Percentiles rank a stretch among this genome's conserved stretches.
Conservation (phyloP, 2,329 filamentous ascomycete species). For the Fusarium coffeatum region DNA sequence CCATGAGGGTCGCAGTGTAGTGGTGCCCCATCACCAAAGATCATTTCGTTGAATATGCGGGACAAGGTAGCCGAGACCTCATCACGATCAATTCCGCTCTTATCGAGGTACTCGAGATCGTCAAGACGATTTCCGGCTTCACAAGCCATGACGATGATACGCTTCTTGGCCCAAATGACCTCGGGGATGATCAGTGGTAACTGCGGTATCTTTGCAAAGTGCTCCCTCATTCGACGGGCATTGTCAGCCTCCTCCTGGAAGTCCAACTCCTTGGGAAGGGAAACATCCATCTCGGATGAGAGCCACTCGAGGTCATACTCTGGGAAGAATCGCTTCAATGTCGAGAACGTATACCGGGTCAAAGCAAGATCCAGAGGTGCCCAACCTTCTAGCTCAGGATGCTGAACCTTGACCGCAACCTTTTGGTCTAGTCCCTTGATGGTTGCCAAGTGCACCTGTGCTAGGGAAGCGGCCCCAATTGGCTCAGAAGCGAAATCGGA, state of each 20-base stretch:
- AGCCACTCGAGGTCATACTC: constrained; percentile 98
- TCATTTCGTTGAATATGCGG: constrained; percentile 99
- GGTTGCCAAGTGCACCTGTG: constrained; percentile 91
- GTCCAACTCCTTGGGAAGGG: constrained; percentile 90
- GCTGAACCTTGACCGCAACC: constrained; percentile 97
- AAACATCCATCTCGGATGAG: constrained; percentile 90
- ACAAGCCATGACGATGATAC: constrained; percentile 95
- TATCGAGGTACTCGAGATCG: constrained; percentile 87
- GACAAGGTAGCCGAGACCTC: constrained; percentile 93
- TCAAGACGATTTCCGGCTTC: constrained; percentile 88
- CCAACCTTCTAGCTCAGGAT: constrained; percentile 90
- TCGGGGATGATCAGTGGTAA: constrained; percentile 89
- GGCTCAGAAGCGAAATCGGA: constrained; percentile 83
- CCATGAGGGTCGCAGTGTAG: constrained; percentile 97
- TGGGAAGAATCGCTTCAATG: constrained; percentile 91
- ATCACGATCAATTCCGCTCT: constrained; percentile 88
- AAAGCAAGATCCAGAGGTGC: constrained; percentile 86
- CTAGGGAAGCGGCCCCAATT: constrained; percentile 92
- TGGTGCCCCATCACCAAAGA: constrained; percentile 88
- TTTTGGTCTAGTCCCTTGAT: constrained; percentile 83
- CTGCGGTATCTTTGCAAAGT: constrained; percentile 80
- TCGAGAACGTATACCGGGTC: constrained; percentile 89
- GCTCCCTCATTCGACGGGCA: constrained; percentile 79
- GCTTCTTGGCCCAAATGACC: constrained; percentile 87
- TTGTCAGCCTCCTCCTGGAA: constrained; percentile 89